Base-by-base conservation (phyloP, 1,284 basidiomycete genomes). In the Melampsora americana region DNA sequence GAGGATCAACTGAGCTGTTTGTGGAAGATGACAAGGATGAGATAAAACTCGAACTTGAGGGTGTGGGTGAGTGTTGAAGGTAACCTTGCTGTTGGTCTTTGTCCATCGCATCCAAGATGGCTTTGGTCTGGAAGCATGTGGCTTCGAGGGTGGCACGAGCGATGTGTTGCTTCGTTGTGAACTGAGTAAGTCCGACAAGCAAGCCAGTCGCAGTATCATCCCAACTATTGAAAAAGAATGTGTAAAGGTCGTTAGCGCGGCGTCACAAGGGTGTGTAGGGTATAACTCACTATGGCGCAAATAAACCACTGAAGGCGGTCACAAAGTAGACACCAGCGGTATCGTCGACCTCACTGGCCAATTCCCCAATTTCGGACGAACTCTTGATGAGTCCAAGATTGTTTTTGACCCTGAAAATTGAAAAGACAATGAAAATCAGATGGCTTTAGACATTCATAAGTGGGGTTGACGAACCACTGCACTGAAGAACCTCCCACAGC, bases 291-390 rank as follows among this genome's bases (percentile, higher is more conserved):
- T 74, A 74, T 46, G 93, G 92, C 20, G 92, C 93, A 60, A 95
- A 88, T 46, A 97, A 86, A 78, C 94, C 95, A 71, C 90, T 91
- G 85, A 98, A 96, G 11, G 92, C 95, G 0, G 95, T 95, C 53
- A 99, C 95, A 81, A 99, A 99, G 85, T 93, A 97, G 48, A 97
- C 87, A n/a, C 95, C 95, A 61, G 92, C 95, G 0, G 92, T 90
- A 81, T 90, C 88, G 20, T 88, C 84, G 60, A 91, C 93, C 61
- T 89, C 87, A 5, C 87, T 88, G 0, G 93, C 95, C 53, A 98
- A 87, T 20, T 86, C 86, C 81, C 97, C 96, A 80, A 98, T 91
- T 77, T 98, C 92, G 23, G 83, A 84, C 0, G 93, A 91, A 53
- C 90, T 87, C 60, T 88, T 84, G 81, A 99, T 95, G 79, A 99